Evolutionary conservation across 768 basidiomycete genomes (phyloP).

Genomic region (Leccinum sublutescens): DNA sequence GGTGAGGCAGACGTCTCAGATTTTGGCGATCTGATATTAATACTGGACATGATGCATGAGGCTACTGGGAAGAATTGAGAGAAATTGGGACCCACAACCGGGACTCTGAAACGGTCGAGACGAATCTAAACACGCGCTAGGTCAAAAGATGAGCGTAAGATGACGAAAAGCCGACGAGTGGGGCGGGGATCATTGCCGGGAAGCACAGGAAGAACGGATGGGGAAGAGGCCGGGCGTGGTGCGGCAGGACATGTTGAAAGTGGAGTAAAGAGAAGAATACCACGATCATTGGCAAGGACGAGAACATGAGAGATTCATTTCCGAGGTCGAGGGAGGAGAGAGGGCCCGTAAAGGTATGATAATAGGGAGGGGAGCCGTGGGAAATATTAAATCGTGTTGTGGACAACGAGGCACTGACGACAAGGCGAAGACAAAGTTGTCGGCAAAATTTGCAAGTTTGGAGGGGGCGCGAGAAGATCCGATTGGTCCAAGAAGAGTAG

Average conservation of each 20-base stretch:
- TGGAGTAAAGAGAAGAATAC: constrained; percentile 29
- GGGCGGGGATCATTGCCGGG: constrained; percentile 24
- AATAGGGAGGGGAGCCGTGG: constrained; percentile 19
- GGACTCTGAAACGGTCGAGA: background rate
- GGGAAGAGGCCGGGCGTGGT: constrained; percentile 19
- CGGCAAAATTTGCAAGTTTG: constrained; percentile 10
- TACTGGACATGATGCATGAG: constrained; percentile 30
- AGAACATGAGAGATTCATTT: constrained; percentile 36
- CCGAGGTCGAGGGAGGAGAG: constrained; percentile 24
- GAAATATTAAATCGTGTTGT: constrained; percentile 5
- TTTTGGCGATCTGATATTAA: constrained; percentile 33
- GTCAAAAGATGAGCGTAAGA: background rate
- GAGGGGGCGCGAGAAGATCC: background rate
- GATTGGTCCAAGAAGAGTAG: constrained; percentile 8
- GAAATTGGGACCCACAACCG: background rate
- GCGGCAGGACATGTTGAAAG: constrained; percentile 30
- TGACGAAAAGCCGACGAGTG: constrained; percentile 1
- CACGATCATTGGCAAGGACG: constrained; percentile 25
- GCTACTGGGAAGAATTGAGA: constrained; percentile 12
- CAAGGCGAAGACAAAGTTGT: constrained; percentile 16
- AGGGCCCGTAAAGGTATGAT: constrained; percentile 18
- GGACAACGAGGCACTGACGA: constrained; percentile 21
- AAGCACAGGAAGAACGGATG: constrained; percentile 5
- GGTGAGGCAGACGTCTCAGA: constrained; percentile 25
- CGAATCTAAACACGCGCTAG: background rate